Base-by-base conservation (phyloP, 2,329 filamentous ascomycete genomes). In the Polytolypa hystricis region DNA sequence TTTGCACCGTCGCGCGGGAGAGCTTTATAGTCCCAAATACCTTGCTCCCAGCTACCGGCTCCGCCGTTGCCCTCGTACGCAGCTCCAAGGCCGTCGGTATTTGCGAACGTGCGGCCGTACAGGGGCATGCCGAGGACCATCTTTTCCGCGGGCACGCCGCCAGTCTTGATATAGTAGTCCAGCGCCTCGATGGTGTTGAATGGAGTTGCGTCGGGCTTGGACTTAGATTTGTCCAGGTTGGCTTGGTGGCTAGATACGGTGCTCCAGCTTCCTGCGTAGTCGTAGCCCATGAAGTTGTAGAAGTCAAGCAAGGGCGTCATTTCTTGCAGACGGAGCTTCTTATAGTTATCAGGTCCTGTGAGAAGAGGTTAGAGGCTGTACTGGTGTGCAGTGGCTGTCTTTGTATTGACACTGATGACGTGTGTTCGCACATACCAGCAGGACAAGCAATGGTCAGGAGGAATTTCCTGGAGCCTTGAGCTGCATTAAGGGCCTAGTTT, bases 71-170 rank as follows among this genome's bases (percentile, higher is more conserved):
- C 87, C 21, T 62, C 72, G 62, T 73, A 96, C 0, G 78, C 67
- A 9, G 66, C 58, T 0, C 87, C 87, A 0, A 78, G 73, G 0
- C 89, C 87, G 26, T 81, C 72, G 0, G 87, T 94, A 48, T 78
- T 76, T 50, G 78, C 70, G 54, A 95, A 96, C 0, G 84, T 78
- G 27, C 86, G 82, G 3, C 89, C 89, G 56, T 95, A 95, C n/a
- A 96, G 65, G 5, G 89, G 87, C 84, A 94, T 91, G 3, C 89
- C 87, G n/a, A 95, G 57, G 4, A 94, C 80, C 30, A 96, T 74
- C 63, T 93, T 94, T 39, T 67, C 54, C 0, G 75, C 55, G 0
- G 71, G 58, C 0, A 95, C 77, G 3, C 53, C 50, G 10, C 77
- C 77, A 1, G 66, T 67, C 2, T 65, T 57, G 26, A 73, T 66